Conservation (phyloP, 176 grass and related monocot species). For the Tillandsia leiboldiana region DNA sequence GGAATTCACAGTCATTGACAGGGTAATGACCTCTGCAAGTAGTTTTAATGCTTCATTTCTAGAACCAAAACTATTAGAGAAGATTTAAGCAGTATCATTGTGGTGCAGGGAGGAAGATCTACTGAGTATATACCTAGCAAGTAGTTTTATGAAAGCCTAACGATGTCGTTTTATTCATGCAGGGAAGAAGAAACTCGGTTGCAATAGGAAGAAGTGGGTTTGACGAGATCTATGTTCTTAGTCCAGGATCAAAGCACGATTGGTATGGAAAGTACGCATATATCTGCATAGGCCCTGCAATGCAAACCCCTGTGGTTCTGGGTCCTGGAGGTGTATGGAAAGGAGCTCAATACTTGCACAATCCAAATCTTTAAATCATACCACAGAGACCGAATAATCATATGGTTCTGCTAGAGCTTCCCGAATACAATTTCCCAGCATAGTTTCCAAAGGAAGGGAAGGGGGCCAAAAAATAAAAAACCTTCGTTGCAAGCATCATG, state of each 20-base stretch:
- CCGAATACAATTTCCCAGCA: neutral
- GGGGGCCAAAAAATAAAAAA: neutral
- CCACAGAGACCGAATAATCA: neutral
- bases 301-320: constrained; percentile 35
- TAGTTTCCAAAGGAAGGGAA: neutral
- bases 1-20: constrained; percentile 63
- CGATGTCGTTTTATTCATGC: neutral
- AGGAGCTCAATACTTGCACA: constrained; percentile 46
- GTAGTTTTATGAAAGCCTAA: neutral
- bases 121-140: no score
- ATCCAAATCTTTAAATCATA: constrained; percentile 47
- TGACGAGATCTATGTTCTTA: constrained; percentile 62
- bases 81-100: no score
- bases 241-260: constrained; percentile 62
- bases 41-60: neutral
- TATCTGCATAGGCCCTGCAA: constrained; percentile 49
- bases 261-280: constrained; percentile 77
- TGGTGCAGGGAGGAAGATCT: no score
- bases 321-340: constrained; percentile 44
- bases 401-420: neutral
- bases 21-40: constrained; percentile 27
- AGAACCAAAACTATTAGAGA: neutral
- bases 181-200: constrained; percentile 77
- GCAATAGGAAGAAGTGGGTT: constrained; percentile 53
- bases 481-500: neutral